Evolutionary conservation across 306 rosid species (phyloP), one percentile per base, ranked within the genome.

Genomic region (Cicer cuneatum): DNA sequence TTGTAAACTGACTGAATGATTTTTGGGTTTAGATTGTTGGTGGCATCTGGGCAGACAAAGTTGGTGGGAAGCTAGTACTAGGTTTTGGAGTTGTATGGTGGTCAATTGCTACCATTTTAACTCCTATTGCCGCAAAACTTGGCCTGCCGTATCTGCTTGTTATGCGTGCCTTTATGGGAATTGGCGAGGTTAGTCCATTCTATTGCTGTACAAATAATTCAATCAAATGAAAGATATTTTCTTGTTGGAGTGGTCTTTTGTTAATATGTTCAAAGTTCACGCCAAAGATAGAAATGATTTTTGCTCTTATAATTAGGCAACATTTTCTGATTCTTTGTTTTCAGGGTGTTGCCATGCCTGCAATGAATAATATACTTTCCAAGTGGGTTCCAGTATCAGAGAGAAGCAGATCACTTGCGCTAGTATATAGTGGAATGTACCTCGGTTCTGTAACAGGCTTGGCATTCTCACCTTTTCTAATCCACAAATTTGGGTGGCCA

Each of bases 341-440:
- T 77, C 89, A 93, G 98, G 98, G 98, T 85, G 98, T 93, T 84
- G 98, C 98, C 16, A 93, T 93, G 98, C 98, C 98, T 80, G 98
- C 98, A 14, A 93, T 93, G 98, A 93, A 93, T 81, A 93, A 93
- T 85, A 61, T 93, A 1, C 88, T 93, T 64, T 91, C 97, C 51
- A 91, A 91, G 86, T 93, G 98, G 98, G 79, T 93, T 84, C 98
- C 98, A 2, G 96, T 93, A 69, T 89, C 98, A 8, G 98, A 93
- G 93, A 88, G 98, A 82, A 93, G 98, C 88, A 88, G 97, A 83
- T 90, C 98, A 54, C 96, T 93, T 78, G 91, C 98, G 24, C 86
- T 93, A 11, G 98, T 93, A 10, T 93, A 93, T 73, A 93, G 96
- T 66, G 97, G 98, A 87, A 93, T 93, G 98, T 93, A 91, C 86